Conservation (phyloP, 495 filamentous ascomycete species). For the Cercophora scortea region DNA sequence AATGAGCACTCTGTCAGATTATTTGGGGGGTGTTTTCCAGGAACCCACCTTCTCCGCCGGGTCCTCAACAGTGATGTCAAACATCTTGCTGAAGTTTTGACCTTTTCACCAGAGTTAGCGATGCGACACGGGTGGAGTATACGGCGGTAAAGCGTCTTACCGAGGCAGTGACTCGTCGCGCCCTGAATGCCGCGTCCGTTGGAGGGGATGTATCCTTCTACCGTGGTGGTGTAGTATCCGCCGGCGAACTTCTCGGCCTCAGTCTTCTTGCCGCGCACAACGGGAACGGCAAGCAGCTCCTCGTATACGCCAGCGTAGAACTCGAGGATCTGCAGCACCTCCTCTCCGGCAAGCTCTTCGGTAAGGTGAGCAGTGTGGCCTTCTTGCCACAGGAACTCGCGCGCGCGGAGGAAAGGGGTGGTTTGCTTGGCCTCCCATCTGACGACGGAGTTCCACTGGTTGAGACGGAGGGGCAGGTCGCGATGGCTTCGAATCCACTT, state of each 20-base stretch:
- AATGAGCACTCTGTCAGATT: not conserved
- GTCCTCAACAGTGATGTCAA: conserved; percentile 92
- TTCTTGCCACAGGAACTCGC: conserved; percentile 98
- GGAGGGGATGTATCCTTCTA: conserved; percentile 89
- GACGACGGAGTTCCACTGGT: conserved; percentile 98
- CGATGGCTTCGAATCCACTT: conserved; percentile 94
- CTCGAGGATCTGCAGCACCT: conserved; percentile 91
- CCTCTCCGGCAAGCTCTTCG: conserved; percentile 63
- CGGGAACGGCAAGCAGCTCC: conserved; percentile 87
- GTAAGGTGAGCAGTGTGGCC: conserved; percentile 93
- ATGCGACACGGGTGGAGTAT: too few species aligned
- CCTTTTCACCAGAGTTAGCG: too few species aligned
- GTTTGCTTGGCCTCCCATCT: conserved; percentile 96
- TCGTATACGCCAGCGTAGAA: conserved; percentile 84
- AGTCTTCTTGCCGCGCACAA: conserved; percentile 81
- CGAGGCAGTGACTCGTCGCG: conserved; percentile 86
- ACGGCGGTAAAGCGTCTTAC: conserved; percentile 41
- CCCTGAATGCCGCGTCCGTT: conserved; percentile 96
- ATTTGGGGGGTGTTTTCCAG: too few species aligned
- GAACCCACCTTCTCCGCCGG: conserved; percentile 37
- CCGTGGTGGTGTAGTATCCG: conserved; percentile 88
- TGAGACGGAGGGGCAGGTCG: conserved; percentile 84
- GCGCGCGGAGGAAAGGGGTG: conserved; percentile 83
- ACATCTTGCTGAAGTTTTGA: conserved; percentile 92
- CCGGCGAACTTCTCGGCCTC: conserved; percentile 97